phyloP scores from a whole-genome alignment of 192 early-diverging fungal species.

The Backusella luteola region DNA sequence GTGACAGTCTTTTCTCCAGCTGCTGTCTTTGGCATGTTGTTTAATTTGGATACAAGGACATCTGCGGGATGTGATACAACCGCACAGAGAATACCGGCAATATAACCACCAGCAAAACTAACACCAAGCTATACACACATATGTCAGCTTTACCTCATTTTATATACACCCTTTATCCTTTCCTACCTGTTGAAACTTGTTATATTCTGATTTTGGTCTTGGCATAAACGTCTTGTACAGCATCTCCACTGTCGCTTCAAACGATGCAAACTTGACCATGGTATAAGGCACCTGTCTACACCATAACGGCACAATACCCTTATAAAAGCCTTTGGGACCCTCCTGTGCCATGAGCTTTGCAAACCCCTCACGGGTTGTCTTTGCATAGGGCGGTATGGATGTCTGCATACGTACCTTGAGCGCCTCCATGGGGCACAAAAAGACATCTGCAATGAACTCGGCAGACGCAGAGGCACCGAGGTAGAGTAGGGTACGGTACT shows the following conservation, averaged over 20 bases:
- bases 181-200: slow-evolving; percentile 63
- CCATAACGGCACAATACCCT: slow-evolving; percentile 73
- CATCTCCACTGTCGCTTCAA: slow-evolving; percentile 70
- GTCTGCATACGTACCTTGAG: slow-evolving; percentile 87
- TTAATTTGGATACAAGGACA: slow-evolving; percentile 65
- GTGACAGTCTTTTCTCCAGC: slow-evolving; percentile 20
- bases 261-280: slow-evolving; percentile 82
- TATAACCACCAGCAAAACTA: slow-evolving; percentile 81
- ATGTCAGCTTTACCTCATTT: background rate
- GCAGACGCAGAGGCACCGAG: slow-evolving; percentile 71
- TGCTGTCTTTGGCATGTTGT: slow-evolving; percentile 21
- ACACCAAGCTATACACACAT: slow-evolving; percentile 43
- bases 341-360: slow-evolving; percentile 55
- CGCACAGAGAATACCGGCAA: slow-evolving; percentile 85
- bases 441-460: slow-evolving; percentile 78
- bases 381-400: slow-evolving; percentile 75
- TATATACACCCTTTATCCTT: background rate
- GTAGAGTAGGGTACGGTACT: slow-evolving; percentile 74
- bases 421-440: slow-evolving; percentile 83
- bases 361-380: slow-evolving; percentile 60
- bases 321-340: slow-evolving; percentile 69
- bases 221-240: slow-evolving; percentile 59
- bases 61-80: slow-evolving; percentile 91
- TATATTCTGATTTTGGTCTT: slow-evolving; percentile 69
- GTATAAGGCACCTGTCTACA: slow-evolving; percentile 81